Evolutionary conservation across 2,329 filamentous ascomycete species (phyloP).

Genomic region (Colletotrichum gloeosporioides): DNA sequence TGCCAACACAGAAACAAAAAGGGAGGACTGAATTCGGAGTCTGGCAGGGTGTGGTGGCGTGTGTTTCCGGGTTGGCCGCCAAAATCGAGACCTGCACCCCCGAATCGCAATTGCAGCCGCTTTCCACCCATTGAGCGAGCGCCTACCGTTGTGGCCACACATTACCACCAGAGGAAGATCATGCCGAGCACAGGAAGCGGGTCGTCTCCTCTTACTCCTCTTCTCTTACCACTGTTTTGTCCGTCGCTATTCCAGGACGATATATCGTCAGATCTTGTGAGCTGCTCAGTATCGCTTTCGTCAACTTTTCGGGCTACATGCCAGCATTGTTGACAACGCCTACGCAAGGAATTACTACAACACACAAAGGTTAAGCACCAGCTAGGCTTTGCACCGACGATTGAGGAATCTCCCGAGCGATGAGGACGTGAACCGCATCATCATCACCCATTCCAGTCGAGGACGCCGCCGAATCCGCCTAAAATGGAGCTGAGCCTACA

Average conservation of each 20-base stretch:
- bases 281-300: not conserved
- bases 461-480: not conserved
- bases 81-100: conserved; percentile 23
- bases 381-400: not conserved
- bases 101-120: conserved; percentile 21
- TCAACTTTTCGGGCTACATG: not conserved
- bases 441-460: not conserved
- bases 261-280: not conserved
- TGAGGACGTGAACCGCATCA: not conserved
- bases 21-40: not conserved
- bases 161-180: not conserved
- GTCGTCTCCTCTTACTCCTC: not conserved
- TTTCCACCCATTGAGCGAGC: conserved; percentile 10
- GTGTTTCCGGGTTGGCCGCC: conserved; percentile 4
- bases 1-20: conserved; percentile 4
- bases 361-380: not conserved
- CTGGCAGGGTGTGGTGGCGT: conserved; percentile 11
- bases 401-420: not conserved
- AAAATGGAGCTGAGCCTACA: conserved; percentile 25
- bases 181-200: not conserved
- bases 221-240: not conserved
- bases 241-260: not conserved
- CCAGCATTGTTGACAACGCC: not conserved
- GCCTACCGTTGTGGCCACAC: not conserved
- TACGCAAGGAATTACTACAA: not conserved